Base-by-base conservation (phyloP, 2,329 filamentous ascomycete species). In the Neoascochyta sp. region DNA sequence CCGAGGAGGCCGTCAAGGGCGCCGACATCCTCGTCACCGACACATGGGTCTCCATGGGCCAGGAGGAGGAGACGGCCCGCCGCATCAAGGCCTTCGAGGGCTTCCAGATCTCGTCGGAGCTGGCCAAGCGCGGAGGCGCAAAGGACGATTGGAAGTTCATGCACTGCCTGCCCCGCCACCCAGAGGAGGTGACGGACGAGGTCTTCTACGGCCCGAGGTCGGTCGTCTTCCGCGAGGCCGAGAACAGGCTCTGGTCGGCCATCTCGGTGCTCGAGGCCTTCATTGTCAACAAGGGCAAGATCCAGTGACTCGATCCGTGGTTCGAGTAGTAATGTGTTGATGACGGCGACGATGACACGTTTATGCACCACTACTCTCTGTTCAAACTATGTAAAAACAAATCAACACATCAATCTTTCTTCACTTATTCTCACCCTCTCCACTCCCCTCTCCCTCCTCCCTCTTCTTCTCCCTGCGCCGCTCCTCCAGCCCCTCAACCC, bases 21-120 rank as follows among this genome's bases (percentile, higher is more conserved):
- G 90, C 92, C 3, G 83, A 98, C 60, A 76, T 96, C 30, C 71
- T 98, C 35, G 88, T 96, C 13, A 98, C 92, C 1, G 92, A 98
- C 57, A 98, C 92, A 1, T 98, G 92, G 92, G 78, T 98, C 17
- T 94, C 87, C 1, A 98, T 98, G 92, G 92, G 92, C 25, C 90
- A 96, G 65, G 92, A 98, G 64, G 78, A 78, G 34, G 92, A 98
- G 65, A 73, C 80, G 21, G 73, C 80, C 47, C 83, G 83, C 70
- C 74, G 86, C 28, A 62, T 95, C 38, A 77, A 81, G 56, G 87
- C 80, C 2, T 98, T 98, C 61, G 75, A 76, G 16, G 89, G 90
- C 9, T 98, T 89, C 66, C 90, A 95, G 62, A 84, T 98, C 54
- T 95, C 90, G 3, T 76, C 81, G 26, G 85, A 92, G 23, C 71